Base-by-base conservation (phyloP, 257 asterid genomes). In the Solanum piurae region DNA sequence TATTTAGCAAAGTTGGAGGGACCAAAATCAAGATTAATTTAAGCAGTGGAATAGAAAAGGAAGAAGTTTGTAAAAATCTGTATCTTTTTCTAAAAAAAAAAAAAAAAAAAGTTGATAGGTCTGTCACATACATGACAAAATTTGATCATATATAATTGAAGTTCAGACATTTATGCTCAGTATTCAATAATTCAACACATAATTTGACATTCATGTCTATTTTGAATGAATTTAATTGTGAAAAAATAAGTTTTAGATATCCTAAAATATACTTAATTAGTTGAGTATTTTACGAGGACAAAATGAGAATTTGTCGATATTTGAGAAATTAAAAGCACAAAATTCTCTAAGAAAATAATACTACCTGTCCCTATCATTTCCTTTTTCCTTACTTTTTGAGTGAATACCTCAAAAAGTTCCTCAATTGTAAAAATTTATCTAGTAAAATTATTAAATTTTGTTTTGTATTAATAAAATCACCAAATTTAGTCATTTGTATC, bases 391-490 rank as follows among this genome's bases (percentile, higher is more conserved):
- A n/a, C 16, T 9, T 10, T 74, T 37, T 55, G 21, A 5, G 21
- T 49, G 1, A 14, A 14, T 14, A 49, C 5, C 21, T 49, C 21
- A 5, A 49, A 49, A 49, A 5, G 0, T 0, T 1, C 7, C 7
- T 13, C 3, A 49, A 49, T 7, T 49, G 13, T 49, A 7, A 49
- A 1, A 13, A 49, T 49, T 13, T 49, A 49, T 49, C 0, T 49
- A 13, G 7, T 0, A 49, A 49, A 49, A 13, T 49, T 0, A 49
- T 49, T 49, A 13, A 49, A 5, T 0, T 49, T 49, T 49, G 0
- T 49, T 49, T 49, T 49, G 58, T 49, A 49, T 49, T 0, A 49
- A 13, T 49, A 13, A 49, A 49, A 49, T 46, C 3, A 13, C 7
- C 5, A 3, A 13, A 49, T 0, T 49, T 49, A 49, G 21, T 12